phyloP scores from a whole-genome alignment of 129 eudicot genomes.

The Helianthus annuus region DNA sequence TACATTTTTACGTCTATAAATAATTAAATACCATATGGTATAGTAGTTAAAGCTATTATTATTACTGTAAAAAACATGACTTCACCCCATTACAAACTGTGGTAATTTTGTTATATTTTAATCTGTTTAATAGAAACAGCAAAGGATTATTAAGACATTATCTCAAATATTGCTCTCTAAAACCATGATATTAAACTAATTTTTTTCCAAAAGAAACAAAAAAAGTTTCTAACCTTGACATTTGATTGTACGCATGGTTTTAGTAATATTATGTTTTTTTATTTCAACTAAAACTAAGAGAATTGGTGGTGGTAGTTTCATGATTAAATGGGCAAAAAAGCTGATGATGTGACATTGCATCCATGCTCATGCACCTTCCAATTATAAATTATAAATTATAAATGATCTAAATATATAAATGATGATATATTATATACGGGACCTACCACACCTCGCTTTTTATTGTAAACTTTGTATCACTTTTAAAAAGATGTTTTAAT shows the following conservation, averaged over 20 bases:
- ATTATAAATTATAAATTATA: neutral
- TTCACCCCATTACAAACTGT: too few species aligned
- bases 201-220: neutral
- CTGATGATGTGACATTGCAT: slow-evolving; percentile 9
- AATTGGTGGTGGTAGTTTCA: slow-evolving; percentile 3
- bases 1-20: too few species aligned
- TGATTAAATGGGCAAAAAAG: neutral
- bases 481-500: too few species aligned
- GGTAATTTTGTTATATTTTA: too few species aligned
- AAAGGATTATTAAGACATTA: neutral
- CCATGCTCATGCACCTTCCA: slow-evolving; percentile 17
- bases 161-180: neutral
- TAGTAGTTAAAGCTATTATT: too few species aligned
- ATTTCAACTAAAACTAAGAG: neutral
- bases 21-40: too few species aligned
- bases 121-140: too few species aligned
- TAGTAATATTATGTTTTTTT: neutral
- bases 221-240: neutral
- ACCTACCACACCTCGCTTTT: neutral
- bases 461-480: too few species aligned
- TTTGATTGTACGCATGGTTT: neutral
- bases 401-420: neutral
- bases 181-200: neutral
- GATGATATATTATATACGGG: neutral
- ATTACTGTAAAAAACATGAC: too few species aligned